These are phyloP conservation scores for Litchi chinensis DNA, from an alignment of 345 rosid species.

Conservation along the genomic window DNA sequence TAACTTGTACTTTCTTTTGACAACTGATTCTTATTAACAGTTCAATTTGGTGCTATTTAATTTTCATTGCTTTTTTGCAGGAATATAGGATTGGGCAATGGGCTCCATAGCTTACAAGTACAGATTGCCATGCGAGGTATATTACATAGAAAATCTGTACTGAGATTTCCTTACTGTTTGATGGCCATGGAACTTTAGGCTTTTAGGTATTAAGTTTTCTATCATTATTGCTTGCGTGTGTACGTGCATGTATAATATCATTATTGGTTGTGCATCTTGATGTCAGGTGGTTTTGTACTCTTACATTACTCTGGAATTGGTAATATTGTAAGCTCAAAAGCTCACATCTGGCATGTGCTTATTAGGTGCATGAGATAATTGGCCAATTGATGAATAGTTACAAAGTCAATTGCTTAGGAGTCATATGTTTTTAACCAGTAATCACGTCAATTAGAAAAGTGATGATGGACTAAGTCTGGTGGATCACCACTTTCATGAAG, in stretches of 20 bases:
- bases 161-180: neutral
- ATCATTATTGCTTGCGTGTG: neutral
- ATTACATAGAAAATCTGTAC: conserved; percentile 9
- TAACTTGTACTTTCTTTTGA: neutral
- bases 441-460: neutral
- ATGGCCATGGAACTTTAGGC: neutral
- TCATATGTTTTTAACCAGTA: neutral
- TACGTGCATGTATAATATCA: neutral
- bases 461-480: neutral
- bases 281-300: neutral
- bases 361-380: neutral
- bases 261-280: neutral
- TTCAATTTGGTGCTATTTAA: conserved; percentile 8
- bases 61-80: conserved; percentile 37
- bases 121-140: conserved; percentile 92
- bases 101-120: conserved; percentile 85
- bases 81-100: conserved; percentile 88
- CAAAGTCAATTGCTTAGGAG: neutral
- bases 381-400: neutral
- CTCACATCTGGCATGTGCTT: conserved; percentile 1
- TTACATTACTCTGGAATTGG: neutral
- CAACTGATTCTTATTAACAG: conserved; percentile 2
- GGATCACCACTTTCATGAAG: neutral
- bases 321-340: neutral
- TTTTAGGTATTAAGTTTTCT: neutral